phyloP scores from a whole-genome alignment of 768 basidiomycete genomes.

The Pulveroboletus frians region DNA sequence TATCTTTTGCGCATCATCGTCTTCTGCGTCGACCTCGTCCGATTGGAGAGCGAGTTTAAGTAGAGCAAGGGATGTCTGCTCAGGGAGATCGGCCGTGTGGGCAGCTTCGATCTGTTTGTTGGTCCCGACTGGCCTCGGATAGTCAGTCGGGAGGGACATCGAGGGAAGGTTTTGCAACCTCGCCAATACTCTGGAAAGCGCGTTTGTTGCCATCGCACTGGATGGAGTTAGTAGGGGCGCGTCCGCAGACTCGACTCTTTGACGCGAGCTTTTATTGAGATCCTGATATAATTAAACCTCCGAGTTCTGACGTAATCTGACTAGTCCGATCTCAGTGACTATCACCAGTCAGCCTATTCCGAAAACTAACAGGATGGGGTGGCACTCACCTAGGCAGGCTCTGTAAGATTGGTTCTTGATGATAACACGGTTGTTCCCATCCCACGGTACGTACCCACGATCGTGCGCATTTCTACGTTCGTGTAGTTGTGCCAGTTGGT shows the following conservation, averaged over 20 bases:
- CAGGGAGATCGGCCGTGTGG: conserved; percentile 64
- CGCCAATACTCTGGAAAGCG: conserved; percentile 50
- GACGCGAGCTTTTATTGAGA: neutral
- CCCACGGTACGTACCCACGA: too few species aligned
- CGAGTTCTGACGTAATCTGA: neutral
- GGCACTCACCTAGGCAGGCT: too few species aligned
- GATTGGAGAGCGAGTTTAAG: conserved; percentile 76
- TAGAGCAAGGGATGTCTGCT: conserved; percentile 69
- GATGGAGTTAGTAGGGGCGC: neutral
- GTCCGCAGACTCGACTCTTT: neutral
- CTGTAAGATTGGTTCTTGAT: too few species aligned
- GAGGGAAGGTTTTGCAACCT: conserved; percentile 80
- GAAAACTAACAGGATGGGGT: too few species aligned
- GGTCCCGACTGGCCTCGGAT: conserved; percentile 72
- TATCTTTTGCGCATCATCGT: conserved; percentile 41
- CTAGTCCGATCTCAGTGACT: too few species aligned
- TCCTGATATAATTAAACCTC: too few species aligned
- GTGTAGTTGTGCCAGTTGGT: too few species aligned
- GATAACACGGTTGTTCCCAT: too few species aligned
- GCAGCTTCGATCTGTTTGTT: conserved; percentile 83
- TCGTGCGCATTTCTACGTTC: too few species aligned
- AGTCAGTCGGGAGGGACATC: conserved; percentile 92
- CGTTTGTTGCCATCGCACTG: conserved; percentile 24
- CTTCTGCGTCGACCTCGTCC: conserved; percentile 47
- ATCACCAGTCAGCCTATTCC: too few species aligned